Evolutionary conservation across 2,329 filamentous ascomycete species (phyloP), one percentile per base, ranked within the genome.

Genomic region (Dichotomopilus funicola): DNA sequence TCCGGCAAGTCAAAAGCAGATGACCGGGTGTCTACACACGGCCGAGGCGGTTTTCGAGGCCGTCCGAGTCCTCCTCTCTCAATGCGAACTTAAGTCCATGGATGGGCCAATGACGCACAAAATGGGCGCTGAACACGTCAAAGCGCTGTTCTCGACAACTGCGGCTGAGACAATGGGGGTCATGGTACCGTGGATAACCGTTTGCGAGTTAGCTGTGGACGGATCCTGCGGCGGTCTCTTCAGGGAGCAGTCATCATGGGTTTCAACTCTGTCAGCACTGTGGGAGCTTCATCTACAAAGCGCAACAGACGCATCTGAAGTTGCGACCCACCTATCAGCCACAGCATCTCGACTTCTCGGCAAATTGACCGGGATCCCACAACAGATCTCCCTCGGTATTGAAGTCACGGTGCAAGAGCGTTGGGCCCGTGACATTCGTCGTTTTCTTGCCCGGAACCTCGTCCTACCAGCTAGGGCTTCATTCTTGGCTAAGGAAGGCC

Each of bases 91-190:
- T 11, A 65, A 65, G 6, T 61, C 65, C 4, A 64, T 61, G 2
- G 65, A 66, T 27, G 60, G 56, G n/a, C 57, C 61, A 31, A 70
- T 71, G 8, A 57, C 71, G 75, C 61, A 73, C 12, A 59, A 67
- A 51, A 80, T 82, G 62, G 81, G 81, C 12, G 77, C 77, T 1
- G 79, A 83, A 63, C 80, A 83, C 58, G 74, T 83, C 62, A 78
- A 77, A 61, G 79, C 80, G 4, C 70, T 83, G 6, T 83, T 84
- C 64, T 77, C 72, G 53, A 72, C 72, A 0, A 71, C 79, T 1
- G 74, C 75, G 0, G 59, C 70, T 7, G 80, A 82, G 13, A 72
- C 75, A 6, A 71, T 76, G 11, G 66, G 70, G 3, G 67, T 81
- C 5, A 67, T 77, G 11, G 72, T 72, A 1, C 75, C 75, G 1